phyloP scores from a whole-genome alignment of 2,329 filamentous ascomycete species.

The Beauveria scarabaeidicola region DNA sequence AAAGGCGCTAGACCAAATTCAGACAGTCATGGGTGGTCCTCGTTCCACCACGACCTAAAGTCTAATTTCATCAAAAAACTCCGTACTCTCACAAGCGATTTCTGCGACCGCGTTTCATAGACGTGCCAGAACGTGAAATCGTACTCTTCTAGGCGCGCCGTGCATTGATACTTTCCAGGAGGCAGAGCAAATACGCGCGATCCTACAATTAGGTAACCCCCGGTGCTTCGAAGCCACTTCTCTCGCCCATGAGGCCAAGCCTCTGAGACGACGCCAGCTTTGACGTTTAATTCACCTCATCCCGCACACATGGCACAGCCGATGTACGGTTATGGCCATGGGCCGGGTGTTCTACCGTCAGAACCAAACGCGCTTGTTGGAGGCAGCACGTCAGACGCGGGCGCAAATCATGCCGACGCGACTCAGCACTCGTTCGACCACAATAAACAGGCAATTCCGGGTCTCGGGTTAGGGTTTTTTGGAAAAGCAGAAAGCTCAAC shows the following conservation, averaged over 20 bases:
- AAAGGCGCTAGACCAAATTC: conserved; percentile 3
- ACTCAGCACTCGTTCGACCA: conserved; percentile 14
- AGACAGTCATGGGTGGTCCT: background rate
- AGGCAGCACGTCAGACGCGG: background rate
- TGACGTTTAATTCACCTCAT: background rate
- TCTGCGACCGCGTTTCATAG: background rate
- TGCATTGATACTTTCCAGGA: background rate
- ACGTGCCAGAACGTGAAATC: background rate
- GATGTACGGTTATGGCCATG: background rate
- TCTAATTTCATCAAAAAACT: conserved; percentile 2
- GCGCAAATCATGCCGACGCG: background rate
- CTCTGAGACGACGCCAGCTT: background rate
- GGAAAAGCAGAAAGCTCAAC: background rate
- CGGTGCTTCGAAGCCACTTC: background rate
- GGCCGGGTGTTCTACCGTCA: background rate
- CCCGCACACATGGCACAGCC: background rate
- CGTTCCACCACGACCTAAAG: conserved; percentile 2
- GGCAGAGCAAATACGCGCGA: background rate
- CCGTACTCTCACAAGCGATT: background rate
- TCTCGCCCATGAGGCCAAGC: background rate
- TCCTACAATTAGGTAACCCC: background rate
- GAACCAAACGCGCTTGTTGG: background rate
- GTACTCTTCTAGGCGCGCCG: background rate
- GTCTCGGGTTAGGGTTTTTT: conserved; percentile 16
- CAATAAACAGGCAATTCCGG: conserved; percentile 18